Conservation (phyloP, 2,329 filamentous ascomycete genomes). For the Pleurostoma richardsiae region DNA sequence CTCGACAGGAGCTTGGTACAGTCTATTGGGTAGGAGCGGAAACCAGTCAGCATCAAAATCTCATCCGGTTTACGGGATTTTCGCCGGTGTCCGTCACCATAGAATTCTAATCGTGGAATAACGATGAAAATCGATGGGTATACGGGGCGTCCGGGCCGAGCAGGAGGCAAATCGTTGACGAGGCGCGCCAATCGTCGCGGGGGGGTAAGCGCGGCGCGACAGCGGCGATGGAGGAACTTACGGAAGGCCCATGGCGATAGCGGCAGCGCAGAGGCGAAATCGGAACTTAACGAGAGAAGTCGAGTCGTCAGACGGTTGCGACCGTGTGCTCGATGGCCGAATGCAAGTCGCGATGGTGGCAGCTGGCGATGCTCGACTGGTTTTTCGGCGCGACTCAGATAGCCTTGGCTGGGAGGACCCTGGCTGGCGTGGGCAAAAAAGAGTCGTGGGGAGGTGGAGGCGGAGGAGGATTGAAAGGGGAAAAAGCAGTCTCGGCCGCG, state of each 20-base stretch:
- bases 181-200: conserved; percentile 5
- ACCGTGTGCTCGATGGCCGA: neutral
- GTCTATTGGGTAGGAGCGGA: conserved; percentile 13
- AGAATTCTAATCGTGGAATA: no score
- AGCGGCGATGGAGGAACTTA: conserved; percentile 9
- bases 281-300: neutral
- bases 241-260: conserved; percentile 20
- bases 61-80: no score
- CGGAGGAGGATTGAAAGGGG: neutral
- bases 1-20: conserved; percentile 23
- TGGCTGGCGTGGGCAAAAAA: neutral
- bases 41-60: no score
- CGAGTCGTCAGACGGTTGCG: neutral
- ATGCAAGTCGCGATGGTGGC: neutral
- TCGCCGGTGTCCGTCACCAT: no score
- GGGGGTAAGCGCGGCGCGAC: conserved; percentile 9
- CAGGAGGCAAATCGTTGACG: no score
- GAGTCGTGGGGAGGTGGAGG: neutral
- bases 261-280: neutral
- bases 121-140: neutral
- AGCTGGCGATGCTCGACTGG: neutral
- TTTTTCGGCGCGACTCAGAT: neutral
- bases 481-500: neutral
- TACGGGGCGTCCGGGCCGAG: neutral
- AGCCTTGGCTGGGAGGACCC: neutral